Percentiles rank a stretch among this genome's conserved stretches.
phyloP scores from a whole-genome alignment of 2,329 filamentous ascomycete species.

The Botrytis porri region DNA sequence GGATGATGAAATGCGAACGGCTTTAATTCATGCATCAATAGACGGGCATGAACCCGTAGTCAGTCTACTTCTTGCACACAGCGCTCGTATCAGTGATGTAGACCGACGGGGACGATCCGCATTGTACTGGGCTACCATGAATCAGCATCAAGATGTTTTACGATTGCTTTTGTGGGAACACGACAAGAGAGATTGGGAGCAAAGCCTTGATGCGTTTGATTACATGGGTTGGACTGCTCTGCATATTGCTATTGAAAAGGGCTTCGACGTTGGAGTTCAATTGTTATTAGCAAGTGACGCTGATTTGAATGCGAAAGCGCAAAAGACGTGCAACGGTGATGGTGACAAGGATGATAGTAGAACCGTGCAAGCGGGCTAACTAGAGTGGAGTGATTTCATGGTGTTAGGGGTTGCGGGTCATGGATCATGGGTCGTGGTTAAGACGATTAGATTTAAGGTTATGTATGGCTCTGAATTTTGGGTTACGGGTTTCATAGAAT shows the following conservation, averaged over 20 bases:
- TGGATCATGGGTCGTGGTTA: not conserved
- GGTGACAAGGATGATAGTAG: constrained; percentile 2
- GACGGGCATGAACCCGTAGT: not conserved
- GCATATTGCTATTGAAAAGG: constrained; percentile 23
- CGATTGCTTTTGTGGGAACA: not conserved
- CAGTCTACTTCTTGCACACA: not conserved
- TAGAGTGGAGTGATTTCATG: not conserved
- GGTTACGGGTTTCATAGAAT: not conserved
- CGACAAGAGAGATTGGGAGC: not conserved
- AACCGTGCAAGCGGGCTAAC: not conserved
- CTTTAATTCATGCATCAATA: constrained; percentile 1
- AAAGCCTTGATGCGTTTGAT: constrained; percentile 21
- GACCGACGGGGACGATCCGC: not conserved
- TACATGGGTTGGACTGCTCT: constrained; percentile 23
- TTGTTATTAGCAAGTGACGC: constrained; percentile 22
- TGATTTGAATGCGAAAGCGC: constrained; percentile 17
- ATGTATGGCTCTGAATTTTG: not conserved
- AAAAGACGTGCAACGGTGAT: not conserved
- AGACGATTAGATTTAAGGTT: not conserved
- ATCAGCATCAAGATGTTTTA: not conserved
- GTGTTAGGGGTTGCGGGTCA: not conserved
- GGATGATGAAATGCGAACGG: not conserved
- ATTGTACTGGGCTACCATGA: not conserved
- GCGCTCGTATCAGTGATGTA: constrained; percentile 1
- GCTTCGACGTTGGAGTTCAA: constrained; percentile 20